Conservation (phyloP, 2,329 filamentous ascomycete species). For the Fonsecaea erecta region DNA sequence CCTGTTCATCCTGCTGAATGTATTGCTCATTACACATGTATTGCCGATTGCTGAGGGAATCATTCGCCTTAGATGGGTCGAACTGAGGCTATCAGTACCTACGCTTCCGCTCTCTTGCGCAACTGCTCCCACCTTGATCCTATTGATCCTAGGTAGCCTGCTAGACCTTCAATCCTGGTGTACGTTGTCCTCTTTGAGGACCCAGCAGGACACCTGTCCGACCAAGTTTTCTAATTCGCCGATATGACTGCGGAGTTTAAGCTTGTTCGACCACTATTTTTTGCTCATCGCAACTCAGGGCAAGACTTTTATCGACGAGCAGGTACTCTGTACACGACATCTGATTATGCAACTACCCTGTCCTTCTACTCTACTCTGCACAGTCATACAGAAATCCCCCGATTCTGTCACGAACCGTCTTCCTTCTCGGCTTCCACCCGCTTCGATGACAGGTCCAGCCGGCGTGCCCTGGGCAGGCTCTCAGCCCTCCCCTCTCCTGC, state of each 20-base stretch:
- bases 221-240: not conserved
- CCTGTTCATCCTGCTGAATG: not conserved
- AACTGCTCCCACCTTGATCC: not conserved
- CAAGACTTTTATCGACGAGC: not conserved
- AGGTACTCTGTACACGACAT: conserved; percentile 2
- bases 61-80: not conserved
- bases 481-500: conserved; percentile 20
- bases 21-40: not conserved
- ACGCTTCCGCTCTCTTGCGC: not conserved
- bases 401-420: conserved; percentile 36
- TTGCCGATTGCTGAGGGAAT: not conserved
- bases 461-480: conserved; percentile 24
- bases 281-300: not conserved
- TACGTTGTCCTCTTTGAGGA: not conserved
- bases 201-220: not conserved
- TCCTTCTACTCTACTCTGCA: conserved; percentile 19
- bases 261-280: not conserved
- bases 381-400: conserved; percentile 39
- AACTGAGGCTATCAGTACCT: not conserved
- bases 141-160: not conserved
- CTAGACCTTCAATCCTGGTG: not conserved
- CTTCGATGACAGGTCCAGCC: conserved; percentile 36
- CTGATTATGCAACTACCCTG: conserved; percentile 28
- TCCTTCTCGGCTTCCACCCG: conserved; percentile 33
- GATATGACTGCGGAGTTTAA: not conserved